phyloP scores from a whole-genome alignment of 192 early-diverging fungal genomes.

The Jimgerdemannia flammicorona region DNA sequence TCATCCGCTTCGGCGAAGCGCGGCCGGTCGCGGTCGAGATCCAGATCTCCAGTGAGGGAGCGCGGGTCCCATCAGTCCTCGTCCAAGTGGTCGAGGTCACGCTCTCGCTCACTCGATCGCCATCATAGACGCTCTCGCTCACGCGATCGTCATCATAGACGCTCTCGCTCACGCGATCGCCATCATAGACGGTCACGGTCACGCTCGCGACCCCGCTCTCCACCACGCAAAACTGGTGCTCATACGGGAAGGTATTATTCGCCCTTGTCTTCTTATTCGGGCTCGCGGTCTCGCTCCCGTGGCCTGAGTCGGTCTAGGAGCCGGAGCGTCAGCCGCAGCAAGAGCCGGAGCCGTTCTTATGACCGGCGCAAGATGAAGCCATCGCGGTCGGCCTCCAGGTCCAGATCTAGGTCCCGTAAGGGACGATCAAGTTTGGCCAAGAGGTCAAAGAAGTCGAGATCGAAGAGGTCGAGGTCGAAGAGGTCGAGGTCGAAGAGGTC shows the following conservation, averaged over 20 bases:
- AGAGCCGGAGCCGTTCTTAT: conserved; percentile 10
- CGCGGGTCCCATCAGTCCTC: neutral
- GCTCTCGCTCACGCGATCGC: neutral
- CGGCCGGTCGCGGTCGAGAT: neutral
- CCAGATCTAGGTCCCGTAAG: conserved; percentile 13
- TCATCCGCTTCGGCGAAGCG: neutral
- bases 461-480: neutral
- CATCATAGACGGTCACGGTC: conserved; percentile 1
- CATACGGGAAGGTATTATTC: neutral
- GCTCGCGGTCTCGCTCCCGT: neutral
- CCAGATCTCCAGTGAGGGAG: conserved; percentile 6
- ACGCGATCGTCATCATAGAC: neutral
- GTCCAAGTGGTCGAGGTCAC: neutral
- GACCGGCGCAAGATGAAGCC: conserved; percentile 3
- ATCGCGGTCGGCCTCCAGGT: conserved; percentile 2
- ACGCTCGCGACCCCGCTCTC: conserved; percentile 9
- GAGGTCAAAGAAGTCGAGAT: neutral
- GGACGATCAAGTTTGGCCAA: neutral
- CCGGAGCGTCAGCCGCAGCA: neutral
- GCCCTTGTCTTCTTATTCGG: neutral
- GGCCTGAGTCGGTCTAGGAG: neutral
- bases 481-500: neutral
- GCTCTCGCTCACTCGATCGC: neutral
- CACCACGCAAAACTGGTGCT: neutral
- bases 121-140: neutral